phyloP scores from a whole-genome alignment of 768 basidiomycete genomes.

The Coprinopsis sp. region DNA sequence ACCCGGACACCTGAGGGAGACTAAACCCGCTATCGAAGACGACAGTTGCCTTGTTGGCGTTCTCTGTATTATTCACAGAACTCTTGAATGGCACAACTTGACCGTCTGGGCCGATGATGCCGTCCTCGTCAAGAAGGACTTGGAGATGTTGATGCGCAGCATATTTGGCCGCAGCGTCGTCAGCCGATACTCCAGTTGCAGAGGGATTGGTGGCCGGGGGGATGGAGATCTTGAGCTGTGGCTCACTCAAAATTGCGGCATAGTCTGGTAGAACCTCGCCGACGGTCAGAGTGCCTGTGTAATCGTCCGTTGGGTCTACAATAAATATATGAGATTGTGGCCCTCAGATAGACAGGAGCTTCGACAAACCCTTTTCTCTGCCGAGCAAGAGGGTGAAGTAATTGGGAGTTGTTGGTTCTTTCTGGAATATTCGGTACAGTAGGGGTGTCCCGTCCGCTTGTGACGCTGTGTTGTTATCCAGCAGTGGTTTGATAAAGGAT shows the following conservation, averaged over 20 bases:
- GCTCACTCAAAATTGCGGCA: conserved; percentile 43
- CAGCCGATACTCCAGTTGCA: conserved; percentile 21
- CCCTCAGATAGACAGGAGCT: not conserved
- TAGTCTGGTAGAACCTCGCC: conserved; percentile 52
- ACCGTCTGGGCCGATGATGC: conserved; percentile 60
- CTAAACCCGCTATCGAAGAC: conserved; percentile 71
- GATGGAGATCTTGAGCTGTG: conserved; percentile 44
- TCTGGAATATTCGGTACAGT: conserved; percentile 61
- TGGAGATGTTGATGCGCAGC: conserved; percentile 72
- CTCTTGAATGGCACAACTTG: conserved; percentile 41
- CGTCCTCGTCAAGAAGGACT: conserved; percentile 55
- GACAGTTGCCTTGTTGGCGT: conserved; percentile 47
- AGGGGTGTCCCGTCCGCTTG: conserved; percentile 44
- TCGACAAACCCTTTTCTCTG: conserved; percentile 38
- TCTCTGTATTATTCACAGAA: conserved; percentile 37
- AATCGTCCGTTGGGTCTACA: conserved; percentile 43
- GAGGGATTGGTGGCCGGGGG: conserved; percentile 11
- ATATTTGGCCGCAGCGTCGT: no score
- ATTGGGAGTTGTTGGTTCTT: conserved; percentile 54
- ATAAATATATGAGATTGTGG: not conserved
- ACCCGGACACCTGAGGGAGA: conserved; percentile 57
- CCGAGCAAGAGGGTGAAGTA: conserved; percentile 61
- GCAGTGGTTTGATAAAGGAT: conserved; percentile 39
- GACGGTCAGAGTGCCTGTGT: conserved; percentile 59
- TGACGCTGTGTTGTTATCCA: no score